phyloP scores from a whole-genome alignment of 2,329 filamentous ascomycete genomes.

The Diaporthe sp. region DNA sequence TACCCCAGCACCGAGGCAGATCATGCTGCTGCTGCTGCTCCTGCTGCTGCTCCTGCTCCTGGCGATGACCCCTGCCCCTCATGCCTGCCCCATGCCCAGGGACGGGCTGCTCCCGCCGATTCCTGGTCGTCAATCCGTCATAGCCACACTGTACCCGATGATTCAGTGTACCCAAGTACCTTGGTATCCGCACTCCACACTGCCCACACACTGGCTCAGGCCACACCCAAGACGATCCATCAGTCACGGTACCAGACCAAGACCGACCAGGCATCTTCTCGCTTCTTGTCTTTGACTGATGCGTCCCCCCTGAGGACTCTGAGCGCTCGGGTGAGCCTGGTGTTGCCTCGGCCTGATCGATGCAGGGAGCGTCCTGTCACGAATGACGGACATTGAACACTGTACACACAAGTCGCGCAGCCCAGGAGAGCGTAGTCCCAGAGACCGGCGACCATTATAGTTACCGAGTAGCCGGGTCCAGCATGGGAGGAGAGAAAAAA shows the following conservation, averaged over 20 bases:
- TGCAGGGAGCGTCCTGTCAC: background rate
- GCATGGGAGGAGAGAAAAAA: background rate
- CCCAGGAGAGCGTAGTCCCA: background rate
- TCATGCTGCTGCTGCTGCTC: background rate
- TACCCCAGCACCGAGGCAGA: conserved; percentile 6
- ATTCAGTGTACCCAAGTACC: background rate
- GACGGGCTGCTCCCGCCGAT: conserved; percentile 24
- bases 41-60: background rate
- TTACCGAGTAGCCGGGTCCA: conserved; percentile 23
- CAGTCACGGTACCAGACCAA: conserved; percentile 22
- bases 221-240: conserved; percentile 18
- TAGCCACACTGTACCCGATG: conserved; percentile 3
- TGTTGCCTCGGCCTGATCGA: background rate
- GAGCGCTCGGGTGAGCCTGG: background rate
- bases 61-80: background rate
- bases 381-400: background rate
- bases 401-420: background rate
- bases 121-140: conserved; percentile 27
- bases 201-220: conserved; percentile 21
- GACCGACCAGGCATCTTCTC: background rate
- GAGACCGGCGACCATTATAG: background rate
- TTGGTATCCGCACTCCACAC: background rate
- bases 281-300: background rate
- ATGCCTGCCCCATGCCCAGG: background rate
- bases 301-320: background rate